Percentiles rank a stretch among this genome's conserved stretches.
phyloP scores from a whole-genome alignment of 768 basidiomycete species.

The Hypsizygus marmoreus region DNA sequence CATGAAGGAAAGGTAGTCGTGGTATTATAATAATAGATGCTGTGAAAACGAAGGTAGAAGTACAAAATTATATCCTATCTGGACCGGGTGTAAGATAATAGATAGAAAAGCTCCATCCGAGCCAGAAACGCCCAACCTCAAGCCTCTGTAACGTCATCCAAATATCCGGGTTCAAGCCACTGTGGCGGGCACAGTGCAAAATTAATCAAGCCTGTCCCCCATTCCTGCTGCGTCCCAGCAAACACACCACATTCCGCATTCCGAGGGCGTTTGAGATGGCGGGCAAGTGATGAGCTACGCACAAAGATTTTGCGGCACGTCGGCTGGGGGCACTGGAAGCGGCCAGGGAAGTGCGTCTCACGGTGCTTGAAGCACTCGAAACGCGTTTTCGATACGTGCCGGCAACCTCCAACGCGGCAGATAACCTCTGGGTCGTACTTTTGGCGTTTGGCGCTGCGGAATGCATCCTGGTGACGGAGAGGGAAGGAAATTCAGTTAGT shows the following conservation, averaged over 20 bases:
- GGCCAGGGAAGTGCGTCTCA: conserved; percentile 24
- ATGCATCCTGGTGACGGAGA: conserved; percentile 1
- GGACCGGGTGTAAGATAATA: too few relatives aligned
- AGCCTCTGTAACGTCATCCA: conserved; percentile 15
- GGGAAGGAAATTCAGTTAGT: background rate
- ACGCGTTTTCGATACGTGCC: conserved; percentile 20
- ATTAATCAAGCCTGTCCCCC: conserved; percentile 17
- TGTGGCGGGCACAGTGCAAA: conserved; percentile 17
- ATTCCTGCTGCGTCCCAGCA: conserved; percentile 14
- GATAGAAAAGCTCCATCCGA: too few relatives aligned
- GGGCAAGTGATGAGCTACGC: conserved; percentile 21
- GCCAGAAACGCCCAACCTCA: background rate
- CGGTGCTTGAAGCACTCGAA: conserved; percentile 25
- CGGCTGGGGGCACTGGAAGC: conserved; percentile 21
- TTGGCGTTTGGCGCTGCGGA: conserved; percentile 12
- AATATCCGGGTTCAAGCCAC: conserved; percentile 18
- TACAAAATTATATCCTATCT: background rate
- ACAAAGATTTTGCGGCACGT: conserved; percentile 19
- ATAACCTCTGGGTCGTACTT: conserved; percentile 16
- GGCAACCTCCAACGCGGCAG: conserved; percentile 21
- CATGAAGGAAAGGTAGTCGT: too few relatives aligned
- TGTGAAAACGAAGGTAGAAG: background rate
- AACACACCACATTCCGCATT: conserved; percentile 11
- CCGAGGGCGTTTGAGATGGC: conserved; percentile 20
- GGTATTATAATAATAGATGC: too few relatives aligned